Base-by-base conservation (phyloP, 2,329 filamentous ascomycete species). In the Nothopassalora personata region DNA sequence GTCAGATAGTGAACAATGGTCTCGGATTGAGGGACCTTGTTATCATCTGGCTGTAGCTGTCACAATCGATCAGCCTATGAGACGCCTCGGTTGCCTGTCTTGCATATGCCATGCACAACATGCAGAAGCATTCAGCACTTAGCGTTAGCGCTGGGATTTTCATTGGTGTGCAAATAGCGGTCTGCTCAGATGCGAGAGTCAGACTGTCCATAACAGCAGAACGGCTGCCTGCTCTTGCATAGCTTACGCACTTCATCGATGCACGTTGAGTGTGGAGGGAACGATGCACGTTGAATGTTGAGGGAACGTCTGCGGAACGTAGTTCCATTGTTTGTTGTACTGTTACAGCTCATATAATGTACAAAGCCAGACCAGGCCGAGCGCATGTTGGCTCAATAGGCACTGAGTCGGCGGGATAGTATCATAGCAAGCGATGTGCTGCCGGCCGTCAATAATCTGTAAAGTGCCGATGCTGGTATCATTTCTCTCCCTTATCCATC, bases 381-480 rank as follows among this genome's bases (percentile, higher is more conserved):
- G 61, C 61, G 56, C 53, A 53, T 50, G 30, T 39, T 58, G 56
- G 62, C 60, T 64, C 58, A 59, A 60, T 43, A 59, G 54, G 50
- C 54, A 53, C 57, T 50, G 30, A 19, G 30, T 30, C 30, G 30
- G 30, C 30, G 4, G 11, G 10, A 31, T 56, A 46, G 47, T 59
- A 47, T 57, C 45, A 53, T 59, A 59, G 56, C 53, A 59, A 59
- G 53, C 28, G 13, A 6, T 51, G 34, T 33, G 23, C 36, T 62
- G 47, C 52, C 46, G 60, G 60, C 62, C 62, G 60, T 64, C 43
- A 61, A 60, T 30, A 49, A 54, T 59, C 47, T 58, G 58, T 63
- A 57, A 55, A 60, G 43, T 66, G 65, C 65, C 63, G 58, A 67
- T 66, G 63, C 63, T 67, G 65, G 65, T 67, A 66, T 66, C 64